Evolutionary conservation across 75 land plant genomes (phyloP).

Genomic region (Selaginella moellendorffii): DNA sequence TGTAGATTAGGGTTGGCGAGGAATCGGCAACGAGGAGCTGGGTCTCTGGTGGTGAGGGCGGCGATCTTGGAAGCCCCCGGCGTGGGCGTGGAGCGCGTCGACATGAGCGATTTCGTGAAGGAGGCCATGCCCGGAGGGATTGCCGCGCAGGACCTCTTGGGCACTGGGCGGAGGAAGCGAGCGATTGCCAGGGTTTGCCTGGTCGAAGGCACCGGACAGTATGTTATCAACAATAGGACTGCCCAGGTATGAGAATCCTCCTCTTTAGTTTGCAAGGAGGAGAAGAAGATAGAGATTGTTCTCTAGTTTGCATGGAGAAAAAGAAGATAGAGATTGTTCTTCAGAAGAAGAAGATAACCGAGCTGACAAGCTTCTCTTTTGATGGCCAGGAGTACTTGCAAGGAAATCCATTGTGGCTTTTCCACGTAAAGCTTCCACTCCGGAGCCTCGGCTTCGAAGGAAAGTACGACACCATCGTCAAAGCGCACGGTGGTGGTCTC

Average conservation of each 20-base stretch:
- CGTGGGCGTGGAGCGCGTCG: slow-evolving; percentile 16
- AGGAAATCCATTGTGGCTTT: slow-evolving; percentile 86
- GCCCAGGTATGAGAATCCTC: slow-evolving; percentile 72
- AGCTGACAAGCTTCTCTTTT: no score
- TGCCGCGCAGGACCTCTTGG: slow-evolving; percentile 65
- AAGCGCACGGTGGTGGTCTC: slow-evolving; percentile 90
- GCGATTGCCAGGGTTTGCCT: slow-evolving; percentile 84
- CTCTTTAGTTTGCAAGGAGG: no score
- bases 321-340: no score
- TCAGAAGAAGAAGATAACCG: no score
- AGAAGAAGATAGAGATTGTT: no score
- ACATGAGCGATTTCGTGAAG: slow-evolving; percentile 50
- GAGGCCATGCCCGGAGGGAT: slow-evolving; percentile 73
- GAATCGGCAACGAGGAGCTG: no score
- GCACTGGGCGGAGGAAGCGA: slow-evolving; percentile 73
- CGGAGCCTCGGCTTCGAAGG: slow-evolving; percentile 59
- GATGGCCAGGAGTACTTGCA: slow-evolving; percentile 95
- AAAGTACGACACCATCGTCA: slow-evolving; percentile 77
- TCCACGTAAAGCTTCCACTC: slow-evolving; percentile 62
- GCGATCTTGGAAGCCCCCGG: background rate
- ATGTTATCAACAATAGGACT: slow-evolving; percentile 73
- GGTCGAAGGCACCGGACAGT: slow-evolving; percentile 66
- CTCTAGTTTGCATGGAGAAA: no score
- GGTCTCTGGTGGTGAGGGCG: background rate
- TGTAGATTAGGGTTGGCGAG: no score